Evolutionary conservation across 78 protist species (phyloP).

Genomic region (Creolimax fragrantissima): DNA sequence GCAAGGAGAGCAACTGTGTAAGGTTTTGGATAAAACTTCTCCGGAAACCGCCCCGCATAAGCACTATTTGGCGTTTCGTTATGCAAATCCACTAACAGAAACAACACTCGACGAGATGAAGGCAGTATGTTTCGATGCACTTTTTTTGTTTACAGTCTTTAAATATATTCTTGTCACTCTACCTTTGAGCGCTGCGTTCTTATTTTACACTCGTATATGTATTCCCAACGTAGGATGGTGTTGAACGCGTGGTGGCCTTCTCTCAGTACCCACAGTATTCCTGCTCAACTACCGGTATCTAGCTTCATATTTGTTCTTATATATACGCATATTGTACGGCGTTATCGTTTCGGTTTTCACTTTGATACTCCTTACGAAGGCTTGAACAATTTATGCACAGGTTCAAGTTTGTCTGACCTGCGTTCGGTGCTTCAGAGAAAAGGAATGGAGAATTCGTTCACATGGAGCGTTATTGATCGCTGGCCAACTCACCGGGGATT

Average conservation of each 20-base stretch:
- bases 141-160: too few species aligned
- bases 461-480: constrained; percentile 66
- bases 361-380: too few species aligned
- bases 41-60: constrained; percentile 78
- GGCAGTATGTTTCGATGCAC: neutral
- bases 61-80: constrained; percentile 62
- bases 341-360: too few species aligned
- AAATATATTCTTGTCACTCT: too few species aligned
- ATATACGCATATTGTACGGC: neutral
- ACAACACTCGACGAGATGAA: constrained; percentile 51
- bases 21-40: constrained; percentile 34
- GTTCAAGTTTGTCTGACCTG: constrained; percentile 55
- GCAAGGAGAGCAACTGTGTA: constrained; percentile 49
- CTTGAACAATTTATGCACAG: too few species aligned
- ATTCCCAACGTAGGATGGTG: constrained; percentile 36
- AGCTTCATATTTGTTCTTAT: neutral
- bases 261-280: constrained; percentile 76
- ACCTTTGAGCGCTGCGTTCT: too few species aligned
- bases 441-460: neutral
- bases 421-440: neutral
- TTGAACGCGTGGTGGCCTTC: constrained; percentile 65
- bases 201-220: too few species aligned
- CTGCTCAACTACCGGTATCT: constrained; percentile 66
- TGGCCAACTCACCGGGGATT: constrained; percentile 52
- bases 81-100: constrained; percentile 68